Evolutionary conservation across 2,329 filamentous ascomycete genomes (phyloP), one percentile per base, ranked within the genome.

Genomic region (Ceratocystis colombiana): DNA sequence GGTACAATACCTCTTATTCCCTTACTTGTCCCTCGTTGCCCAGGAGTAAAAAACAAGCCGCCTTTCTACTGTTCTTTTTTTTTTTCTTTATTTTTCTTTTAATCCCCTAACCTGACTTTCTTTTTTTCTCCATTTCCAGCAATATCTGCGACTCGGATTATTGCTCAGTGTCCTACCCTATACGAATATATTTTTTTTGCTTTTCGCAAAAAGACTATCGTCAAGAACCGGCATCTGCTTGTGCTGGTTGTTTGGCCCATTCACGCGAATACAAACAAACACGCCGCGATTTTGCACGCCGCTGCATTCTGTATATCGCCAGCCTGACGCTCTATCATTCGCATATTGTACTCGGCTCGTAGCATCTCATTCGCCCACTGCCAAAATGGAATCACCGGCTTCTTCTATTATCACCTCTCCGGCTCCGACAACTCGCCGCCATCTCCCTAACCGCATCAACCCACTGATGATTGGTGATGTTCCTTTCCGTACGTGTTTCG

Each of bases 391-490:
- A 45, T 63, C 63, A 10, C 66, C 66, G 8, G 48, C 46, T 37
- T 61, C 66, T 20, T 67, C 63, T 33, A 61, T 25, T n/a, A 41
- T 67, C 55, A 67, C 44, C 64, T 69, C 59, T 64, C 73, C 67
- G 73, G 71, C 71, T 48, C 69, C 70, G 59, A 69, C 70, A 15
- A 71, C 65, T 30, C 67, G 69, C 62, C 69, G 82, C 72, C 74
- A 73, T 61, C 78, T 88, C 65, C 86, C 86, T 20, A 77, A 78
- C 71, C 77, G 77, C 75, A 78, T 79, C 71, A 88, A 88, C 74
- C 84, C 82, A 69, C 78, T 87, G 68, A 79, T 88, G 74, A 79
- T 81, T 44, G 81, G 84, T 65, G 80, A 84, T 70, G 79, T 85
- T 67, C 85, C 85, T 48, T 66, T 66, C 50, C 67, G 70, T 71